Conservation (phyloP, 2,329 filamentous ascomycete genomes). For the Dactylellina parvicollis region DNA sequence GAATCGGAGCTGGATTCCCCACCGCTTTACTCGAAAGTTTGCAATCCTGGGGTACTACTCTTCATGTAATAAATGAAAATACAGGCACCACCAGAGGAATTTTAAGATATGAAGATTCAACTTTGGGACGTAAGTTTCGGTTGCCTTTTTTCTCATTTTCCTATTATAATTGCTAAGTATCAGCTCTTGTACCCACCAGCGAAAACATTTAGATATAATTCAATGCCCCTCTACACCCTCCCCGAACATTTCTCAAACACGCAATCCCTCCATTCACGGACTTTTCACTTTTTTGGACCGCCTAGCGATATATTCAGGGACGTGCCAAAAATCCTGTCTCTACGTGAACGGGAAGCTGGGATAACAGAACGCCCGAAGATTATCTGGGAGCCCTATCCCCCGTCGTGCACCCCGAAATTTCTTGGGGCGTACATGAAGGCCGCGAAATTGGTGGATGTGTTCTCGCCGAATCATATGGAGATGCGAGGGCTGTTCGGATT, state of each 20-base stretch:
- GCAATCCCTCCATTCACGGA: constrained; percentile 41
- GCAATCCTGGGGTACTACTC: constrained; percentile 32
- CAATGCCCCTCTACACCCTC: constrained; percentile 32
- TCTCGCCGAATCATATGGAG: constrained; percentile 62
- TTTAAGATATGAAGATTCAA: constrained; percentile 35
- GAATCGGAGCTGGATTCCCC: constrained; percentile 30
- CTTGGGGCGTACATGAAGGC: constrained; percentile 58
- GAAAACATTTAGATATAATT: constrained; percentile 28
- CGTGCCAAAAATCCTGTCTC: constrained; percentile 55
- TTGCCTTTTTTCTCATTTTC: background rate
- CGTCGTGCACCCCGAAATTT: constrained; percentile 55
- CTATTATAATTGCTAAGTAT: background rate
- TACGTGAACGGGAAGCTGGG: constrained; percentile 17
- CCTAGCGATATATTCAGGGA: constrained; percentile 53
- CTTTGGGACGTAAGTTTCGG: constrained; percentile 27
- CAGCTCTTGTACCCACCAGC: constrained; percentile 6
- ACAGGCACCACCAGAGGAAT: constrained; percentile 17
- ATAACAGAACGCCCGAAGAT: constrained; percentile 27
- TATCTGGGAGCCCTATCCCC: constrained; percentile 39
- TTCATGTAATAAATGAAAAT: constrained; percentile 21
- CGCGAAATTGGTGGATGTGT: constrained; percentile 59
- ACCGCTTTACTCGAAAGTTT: constrained; percentile 22
- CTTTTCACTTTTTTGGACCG: constrained; percentile 58
- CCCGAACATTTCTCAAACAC: constrained; percentile 32
- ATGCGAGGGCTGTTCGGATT: constrained; percentile 57